Evolutionary conservation across 2,329 filamentous ascomycete species (phyloP).

Genomic region (Zasmidium angulare): DNA sequence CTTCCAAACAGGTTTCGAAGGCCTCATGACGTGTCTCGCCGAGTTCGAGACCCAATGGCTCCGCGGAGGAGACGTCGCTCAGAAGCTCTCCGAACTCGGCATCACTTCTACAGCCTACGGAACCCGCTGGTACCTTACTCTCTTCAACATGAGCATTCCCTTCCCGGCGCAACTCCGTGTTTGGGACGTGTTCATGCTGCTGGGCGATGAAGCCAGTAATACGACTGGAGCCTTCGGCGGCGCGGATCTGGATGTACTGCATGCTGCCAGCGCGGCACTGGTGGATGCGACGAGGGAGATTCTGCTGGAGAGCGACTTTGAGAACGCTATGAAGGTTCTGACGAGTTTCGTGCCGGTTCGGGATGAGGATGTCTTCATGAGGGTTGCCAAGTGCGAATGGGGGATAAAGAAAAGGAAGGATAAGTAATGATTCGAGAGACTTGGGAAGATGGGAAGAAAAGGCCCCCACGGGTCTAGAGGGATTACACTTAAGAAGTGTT

Average conservation of each 20-base stretch:
- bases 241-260: constrained; percentile 78
- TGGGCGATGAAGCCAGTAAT: constrained; percentile 63
- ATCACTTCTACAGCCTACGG: constrained; percentile 92
- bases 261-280: constrained; percentile 80
- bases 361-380: constrained; percentile 92
- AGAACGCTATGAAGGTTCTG: constrained; percentile 95
- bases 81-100: constrained; percentile 72
- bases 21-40: constrained; percentile 78
- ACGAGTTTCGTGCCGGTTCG: constrained; percentile 93
- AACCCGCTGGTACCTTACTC: constrained; percentile 92
- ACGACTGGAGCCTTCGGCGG: constrained; percentile 44
- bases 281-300: constrained; percentile 89
- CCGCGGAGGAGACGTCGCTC: constrained; percentile 70
- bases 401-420: constrained; percentile 61
- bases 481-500: background rate
- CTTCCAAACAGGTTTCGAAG: constrained; percentile 80
- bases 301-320: constrained; percentile 88
- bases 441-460: no score
- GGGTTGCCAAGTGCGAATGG: constrained; percentile 83
- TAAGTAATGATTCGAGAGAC: no score
- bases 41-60: constrained; percentile 89
- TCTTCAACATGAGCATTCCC: constrained; percentile 96
- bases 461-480: background rate
- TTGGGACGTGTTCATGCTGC: constrained; percentile 96
- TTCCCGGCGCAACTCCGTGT: constrained; percentile 92